Percentiles rank a stretch among this genome's conserved stretches.
Evolutionary conservation across 305 asterid species (phyloP).

Genomic region (Ilex paraguariensis): DNA sequence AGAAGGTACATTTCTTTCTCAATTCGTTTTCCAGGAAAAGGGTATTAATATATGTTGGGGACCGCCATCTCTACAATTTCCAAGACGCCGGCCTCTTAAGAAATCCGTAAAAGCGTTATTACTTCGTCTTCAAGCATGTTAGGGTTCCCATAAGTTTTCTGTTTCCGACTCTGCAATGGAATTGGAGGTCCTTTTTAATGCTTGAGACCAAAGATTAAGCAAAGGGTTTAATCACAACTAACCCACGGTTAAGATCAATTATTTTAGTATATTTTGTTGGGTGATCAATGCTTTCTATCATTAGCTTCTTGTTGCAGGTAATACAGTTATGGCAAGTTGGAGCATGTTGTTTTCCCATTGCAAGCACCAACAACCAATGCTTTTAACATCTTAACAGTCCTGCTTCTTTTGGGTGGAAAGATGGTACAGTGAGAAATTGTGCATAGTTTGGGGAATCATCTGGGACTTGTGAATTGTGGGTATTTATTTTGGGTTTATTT

Average conservation of each 20-base stretch:
- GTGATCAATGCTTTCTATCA: constrained; percentile 19
- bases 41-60: constrained; percentile 5
- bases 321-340: constrained; percentile 18
- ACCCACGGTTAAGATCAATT: constrained; percentile 27
- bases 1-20: too few relatives aligned
- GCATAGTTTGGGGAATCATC: too few relatives aligned
- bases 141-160: constrained; percentile 26
- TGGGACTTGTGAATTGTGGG: too few relatives aligned
- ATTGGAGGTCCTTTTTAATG: constrained; percentile 29
- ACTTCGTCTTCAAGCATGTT: constrained; percentile 81
- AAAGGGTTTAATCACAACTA: constrained; percentile 55
- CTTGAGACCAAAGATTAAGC: constrained; percentile 37
- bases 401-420: constrained; percentile 29
- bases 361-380: constrained; percentile 29
- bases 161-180: constrained; percentile 19
- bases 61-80: constrained; percentile 11
- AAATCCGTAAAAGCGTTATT: constrained; percentile 23
- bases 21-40: too few relatives aligned
- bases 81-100: constrained; percentile 19
- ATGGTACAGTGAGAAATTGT: constrained; percentile 11
- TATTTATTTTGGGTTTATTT: too few relatives aligned
- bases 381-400: constrained; percentile 27
- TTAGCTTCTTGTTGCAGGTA: constrained; percentile 37
- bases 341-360: constrained; percentile 20
- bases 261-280: constrained; percentile 17